Conservation (phyloP, 768 basidiomycete species). For the Baorangia bicolor region DNA sequence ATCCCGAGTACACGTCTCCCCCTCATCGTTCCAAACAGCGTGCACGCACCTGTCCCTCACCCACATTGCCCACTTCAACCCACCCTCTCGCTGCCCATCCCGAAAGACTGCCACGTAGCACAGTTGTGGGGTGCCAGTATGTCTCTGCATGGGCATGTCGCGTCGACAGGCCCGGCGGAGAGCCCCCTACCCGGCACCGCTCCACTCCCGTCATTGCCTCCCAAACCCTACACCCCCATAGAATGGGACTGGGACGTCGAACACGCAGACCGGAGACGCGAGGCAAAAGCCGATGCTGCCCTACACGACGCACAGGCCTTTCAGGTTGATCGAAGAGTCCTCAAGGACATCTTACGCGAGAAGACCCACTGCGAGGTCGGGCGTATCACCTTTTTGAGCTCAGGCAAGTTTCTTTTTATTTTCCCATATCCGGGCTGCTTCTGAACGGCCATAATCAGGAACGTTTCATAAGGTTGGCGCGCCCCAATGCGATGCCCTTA, state of each 20-base stretch:
- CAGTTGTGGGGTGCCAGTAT: conserved; percentile 9
- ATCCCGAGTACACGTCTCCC: not conserved
- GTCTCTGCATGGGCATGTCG: conserved; percentile 2
- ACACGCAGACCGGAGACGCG: conserved; percentile 64
- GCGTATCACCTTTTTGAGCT: conserved; percentile 69
- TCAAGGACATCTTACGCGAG: conserved; percentile 77
- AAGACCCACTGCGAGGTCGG: conserved; percentile 66
- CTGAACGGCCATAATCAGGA: conserved; percentile 41
- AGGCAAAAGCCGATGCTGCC: conserved; percentile 61
- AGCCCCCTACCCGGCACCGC: conserved; percentile 22
- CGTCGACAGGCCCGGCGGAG: not conserved
- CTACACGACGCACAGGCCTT: conserved; percentile 66
- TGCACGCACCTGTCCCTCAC: not conserved
- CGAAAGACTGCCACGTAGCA: conserved; percentile 9
- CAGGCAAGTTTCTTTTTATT: conserved; percentile 46
- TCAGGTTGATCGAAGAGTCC: conserved; percentile 68
- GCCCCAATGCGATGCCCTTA: not conserved
- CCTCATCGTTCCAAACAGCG: conserved; percentile 3
- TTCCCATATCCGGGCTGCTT: conserved; percentile 10
- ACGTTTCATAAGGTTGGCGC: conserved; percentile 78
- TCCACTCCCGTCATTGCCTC: conserved; percentile 14
- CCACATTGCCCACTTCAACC: not conserved
- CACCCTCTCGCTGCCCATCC: not conserved
- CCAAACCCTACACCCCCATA: conserved; percentile 26
- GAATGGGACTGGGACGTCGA: conserved; percentile 74